Conservation (phyloP, 495 filamentous ascomycete species). For the Penicillium subrubescens region DNA sequence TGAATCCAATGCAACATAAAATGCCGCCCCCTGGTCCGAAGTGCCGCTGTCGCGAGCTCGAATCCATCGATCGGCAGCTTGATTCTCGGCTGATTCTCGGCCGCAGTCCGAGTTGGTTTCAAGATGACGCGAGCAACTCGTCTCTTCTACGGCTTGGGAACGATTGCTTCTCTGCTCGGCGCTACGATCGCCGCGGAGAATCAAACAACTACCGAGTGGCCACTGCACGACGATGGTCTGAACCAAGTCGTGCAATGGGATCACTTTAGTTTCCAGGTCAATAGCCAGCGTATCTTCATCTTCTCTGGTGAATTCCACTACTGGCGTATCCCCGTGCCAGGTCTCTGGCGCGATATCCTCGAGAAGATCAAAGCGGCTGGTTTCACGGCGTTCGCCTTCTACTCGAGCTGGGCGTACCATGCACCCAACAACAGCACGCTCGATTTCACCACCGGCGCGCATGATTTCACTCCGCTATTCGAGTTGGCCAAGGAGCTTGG, state of each 20-base stretch:
- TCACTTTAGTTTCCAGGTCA: conserved; percentile 59
- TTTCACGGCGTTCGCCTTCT: conserved; percentile 57
- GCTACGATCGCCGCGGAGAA: conserved; percentile 21
- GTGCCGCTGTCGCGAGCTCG: background rate
- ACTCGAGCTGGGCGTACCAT: conserved; percentile 61
- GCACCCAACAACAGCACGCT: conserved; percentile 51
- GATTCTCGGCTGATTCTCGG: conserved; percentile 4
- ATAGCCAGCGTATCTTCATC: conserved; percentile 58
- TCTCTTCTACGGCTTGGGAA: conserved; percentile 16
- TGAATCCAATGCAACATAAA: conserved; percentile 4
- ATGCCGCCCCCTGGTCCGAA: background rate
- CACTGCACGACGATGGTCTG: conserved; percentile 51
- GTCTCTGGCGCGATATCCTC: conserved; percentile 60
- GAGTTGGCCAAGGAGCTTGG: conserved; percentile 55
- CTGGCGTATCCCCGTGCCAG: conserved; percentile 60
- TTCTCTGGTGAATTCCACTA: conserved; percentile 66
- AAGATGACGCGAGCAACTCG: conserved; percentile 18
- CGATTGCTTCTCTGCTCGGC: conserved; percentile 23
- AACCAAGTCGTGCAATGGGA: conserved; percentile 58
- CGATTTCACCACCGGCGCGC: conserved; percentile 59
- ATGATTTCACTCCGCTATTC: conserved; percentile 54
- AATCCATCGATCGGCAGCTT: background rate
- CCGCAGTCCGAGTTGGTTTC: conserved; percentile 9
- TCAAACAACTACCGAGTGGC: conserved; percentile 40
- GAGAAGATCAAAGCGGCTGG: conserved; percentile 67